phyloP scores from a whole-genome alignment of 1,284 basidiomycete species.

The Schizophyllum commune region DNA sequence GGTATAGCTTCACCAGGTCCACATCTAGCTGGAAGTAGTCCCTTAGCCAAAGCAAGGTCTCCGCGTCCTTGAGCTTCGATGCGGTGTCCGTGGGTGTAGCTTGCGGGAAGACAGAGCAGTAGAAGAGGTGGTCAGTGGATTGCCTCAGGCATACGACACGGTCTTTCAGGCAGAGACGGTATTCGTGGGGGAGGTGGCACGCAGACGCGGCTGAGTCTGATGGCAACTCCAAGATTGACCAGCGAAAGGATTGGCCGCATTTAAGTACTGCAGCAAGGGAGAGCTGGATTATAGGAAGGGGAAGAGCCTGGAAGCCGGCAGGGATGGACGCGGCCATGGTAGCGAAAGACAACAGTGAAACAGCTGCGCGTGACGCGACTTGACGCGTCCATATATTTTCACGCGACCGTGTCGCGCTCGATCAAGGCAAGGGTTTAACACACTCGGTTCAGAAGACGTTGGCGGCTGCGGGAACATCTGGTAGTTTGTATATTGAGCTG shows the following conservation, averaged over 20 bases:
- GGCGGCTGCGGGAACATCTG: too few relatives aligned
- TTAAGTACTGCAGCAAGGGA: conserved; percentile 66
- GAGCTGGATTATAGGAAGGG: conserved; percentile 56
- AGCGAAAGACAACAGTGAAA: neutral
- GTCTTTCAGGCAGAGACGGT: conserved; percentile 67
- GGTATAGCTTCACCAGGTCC: conserved; percentile 71
- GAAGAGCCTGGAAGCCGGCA: conserved; percentile 49
- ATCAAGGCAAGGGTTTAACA: too few relatives aligned
- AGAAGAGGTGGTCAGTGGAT: conserved; percentile 58
- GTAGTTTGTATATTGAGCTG: neutral
- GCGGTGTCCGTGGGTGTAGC: conserved; percentile 27
- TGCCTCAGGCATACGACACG: conserved; percentile 82
- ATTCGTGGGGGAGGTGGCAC: conserved; percentile 43
- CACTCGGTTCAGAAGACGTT: too few relatives aligned
- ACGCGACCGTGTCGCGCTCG: neutral
- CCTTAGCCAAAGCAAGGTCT: conserved; percentile 71
- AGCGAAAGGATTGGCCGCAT: conserved; percentile 79
- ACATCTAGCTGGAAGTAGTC: conserved; percentile 89
- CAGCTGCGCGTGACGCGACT: neutral
- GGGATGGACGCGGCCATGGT: conserved; percentile 7
- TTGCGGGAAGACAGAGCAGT: conserved; percentile 59
- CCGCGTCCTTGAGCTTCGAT: conserved; percentile 34
- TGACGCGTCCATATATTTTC: neutral
- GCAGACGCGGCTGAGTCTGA: conserved; percentile 11
- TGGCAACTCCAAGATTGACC: conserved; percentile 46